Base-by-base conservation (phyloP, 2,329 filamentous ascomycete genomes). In the Aspergillus latus region DNA sequence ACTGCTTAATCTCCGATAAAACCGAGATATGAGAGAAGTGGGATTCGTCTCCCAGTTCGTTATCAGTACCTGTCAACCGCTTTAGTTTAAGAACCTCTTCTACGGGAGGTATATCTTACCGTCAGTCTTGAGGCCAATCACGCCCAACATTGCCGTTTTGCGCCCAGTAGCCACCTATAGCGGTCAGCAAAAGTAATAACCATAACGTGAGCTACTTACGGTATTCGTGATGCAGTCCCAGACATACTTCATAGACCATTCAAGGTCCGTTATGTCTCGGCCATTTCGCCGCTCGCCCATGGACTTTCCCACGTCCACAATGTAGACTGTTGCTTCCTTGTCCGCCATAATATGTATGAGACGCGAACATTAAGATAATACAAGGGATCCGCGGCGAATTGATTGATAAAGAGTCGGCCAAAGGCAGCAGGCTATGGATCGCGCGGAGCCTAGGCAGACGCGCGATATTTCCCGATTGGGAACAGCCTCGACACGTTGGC, bases 291-390 rank as follows among this genome's bases (percentile, higher is more conserved):
- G 82, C 69, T 88, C 80, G 56, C 82, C 88, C 89, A 96, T 97
- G n/a, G 92, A 89, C 67, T 78, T 80, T 56, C 92, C 92, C 26
- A 97, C 80, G 75, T 99, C 94, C 59, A 99, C 76, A 64, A 99
- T 88, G 73, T 94, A 99, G 43, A 97, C 84, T 0, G 88, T 94
- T 7, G 92, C 91, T 78, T 97, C 91, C 73, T 99, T 99, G 60
- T 89, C 87, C 9, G 92, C 88, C 93, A 97, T 97, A 54, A 57
- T 80, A 64, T 59, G 51, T 5, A n/a, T 43, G 6, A n/a, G 5
- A 37, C 21, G 28, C 16, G 4, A n/a, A 50, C 13, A 49, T 13
- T 3, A 47, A 37, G 21, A 11, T 11, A 29, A 29, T 15, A 36
- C 42, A 36, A 36, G 37, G 39, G 42, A 47, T 10, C 7, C 21